Conservation (phyloP, 306 rosid species). For the Elaeagnus macrophylla region DNA sequence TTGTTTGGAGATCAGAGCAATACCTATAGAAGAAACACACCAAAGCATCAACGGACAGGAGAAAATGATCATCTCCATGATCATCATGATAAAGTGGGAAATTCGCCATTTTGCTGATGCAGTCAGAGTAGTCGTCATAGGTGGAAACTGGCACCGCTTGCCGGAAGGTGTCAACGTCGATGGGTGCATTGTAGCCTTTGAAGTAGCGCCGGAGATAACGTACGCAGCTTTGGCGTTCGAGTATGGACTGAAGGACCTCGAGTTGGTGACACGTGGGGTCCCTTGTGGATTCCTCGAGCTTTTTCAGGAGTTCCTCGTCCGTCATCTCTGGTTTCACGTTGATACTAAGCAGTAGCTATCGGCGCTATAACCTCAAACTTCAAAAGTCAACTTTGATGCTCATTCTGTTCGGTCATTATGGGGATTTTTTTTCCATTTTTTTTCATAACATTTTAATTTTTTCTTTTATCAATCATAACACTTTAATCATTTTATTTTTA, state of each 20-base stretch:
- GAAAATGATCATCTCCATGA: slow-evolving; percentile 15
- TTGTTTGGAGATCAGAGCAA: neutral
- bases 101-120: slow-evolving; percentile 34
- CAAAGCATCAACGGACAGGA: slow-evolving; percentile 57
- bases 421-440: no score
- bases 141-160: slow-evolving; percentile 37
- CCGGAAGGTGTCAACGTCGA: slow-evolving; percentile 28
- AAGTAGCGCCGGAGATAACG: slow-evolving; percentile 37
- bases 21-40: slow-evolving; percentile 63
- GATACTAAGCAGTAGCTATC: no score
- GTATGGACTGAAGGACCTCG: slow-evolving; percentile 35
- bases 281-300: slow-evolving; percentile 31
- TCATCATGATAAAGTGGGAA: slow-evolving; percentile 6
- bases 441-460: no score
- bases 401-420: no score
- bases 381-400: no score
- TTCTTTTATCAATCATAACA: no score
- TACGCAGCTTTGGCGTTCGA: slow-evolving; percentile 28
- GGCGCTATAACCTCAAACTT: no score
- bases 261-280: slow-evolving; percentile 35
- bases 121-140: slow-evolving; percentile 41
- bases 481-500: no score
- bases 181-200: slow-evolving; percentile 5
- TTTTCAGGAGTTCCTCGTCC: slow-evolving; percentile 32
- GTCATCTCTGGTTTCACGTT: slow-evolving; percentile 8